Conservation (phyloP, 257 asterid genomes). For the Cordia subcordata region DNA sequence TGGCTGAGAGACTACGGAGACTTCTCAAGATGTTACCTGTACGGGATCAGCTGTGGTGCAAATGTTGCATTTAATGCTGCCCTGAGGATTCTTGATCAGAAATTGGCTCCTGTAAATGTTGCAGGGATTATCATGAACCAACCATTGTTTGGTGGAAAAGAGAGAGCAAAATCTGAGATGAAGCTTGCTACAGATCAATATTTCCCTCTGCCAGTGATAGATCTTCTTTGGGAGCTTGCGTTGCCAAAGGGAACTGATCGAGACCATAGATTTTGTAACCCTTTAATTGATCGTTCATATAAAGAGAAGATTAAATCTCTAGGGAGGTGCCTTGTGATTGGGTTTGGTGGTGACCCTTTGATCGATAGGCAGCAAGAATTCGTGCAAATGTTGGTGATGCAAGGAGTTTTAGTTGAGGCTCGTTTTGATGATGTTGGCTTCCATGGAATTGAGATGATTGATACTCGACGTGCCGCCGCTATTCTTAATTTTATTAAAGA, state of each 20-base stretch:
- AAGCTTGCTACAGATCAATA: constrained; percentile 62
- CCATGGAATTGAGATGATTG: constrained; percentile 65
- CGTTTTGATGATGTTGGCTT: constrained; percentile 74
- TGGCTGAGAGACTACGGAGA: constrained; percentile 73
- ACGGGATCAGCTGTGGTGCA: constrained; percentile 63
- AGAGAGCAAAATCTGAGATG: constrained; percentile 66
- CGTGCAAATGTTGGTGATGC: constrained; percentile 52
- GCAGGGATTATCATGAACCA: constrained; percentile 62
- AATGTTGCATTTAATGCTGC: constrained; percentile 61
- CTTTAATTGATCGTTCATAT: constrained; percentile 39
- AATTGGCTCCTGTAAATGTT: constrained; percentile 39
- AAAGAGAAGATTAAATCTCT: constrained; percentile 47
- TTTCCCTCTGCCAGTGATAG: constrained; percentile 73
- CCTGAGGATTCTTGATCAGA: constrained; percentile 33
- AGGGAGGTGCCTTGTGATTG: constrained; percentile 72
- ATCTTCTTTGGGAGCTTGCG: constrained; percentile 80
- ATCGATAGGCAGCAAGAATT: constrained; percentile 71
- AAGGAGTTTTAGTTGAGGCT: constrained; percentile 69
- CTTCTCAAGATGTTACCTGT: constrained; percentile 59
- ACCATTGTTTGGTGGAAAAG: constrained; percentile 66
- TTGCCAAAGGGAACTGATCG: constrained; percentile 72
- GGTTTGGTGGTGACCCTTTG: constrained; percentile 85
- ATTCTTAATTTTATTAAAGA: constrained; percentile 48
- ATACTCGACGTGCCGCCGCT: constrained; percentile 47
- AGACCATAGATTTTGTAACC: constrained; percentile 77